Evolutionary conservation across 768 basidiomycete species (phyloP).

Genomic region (Glaciozyma antarctica): DNA sequence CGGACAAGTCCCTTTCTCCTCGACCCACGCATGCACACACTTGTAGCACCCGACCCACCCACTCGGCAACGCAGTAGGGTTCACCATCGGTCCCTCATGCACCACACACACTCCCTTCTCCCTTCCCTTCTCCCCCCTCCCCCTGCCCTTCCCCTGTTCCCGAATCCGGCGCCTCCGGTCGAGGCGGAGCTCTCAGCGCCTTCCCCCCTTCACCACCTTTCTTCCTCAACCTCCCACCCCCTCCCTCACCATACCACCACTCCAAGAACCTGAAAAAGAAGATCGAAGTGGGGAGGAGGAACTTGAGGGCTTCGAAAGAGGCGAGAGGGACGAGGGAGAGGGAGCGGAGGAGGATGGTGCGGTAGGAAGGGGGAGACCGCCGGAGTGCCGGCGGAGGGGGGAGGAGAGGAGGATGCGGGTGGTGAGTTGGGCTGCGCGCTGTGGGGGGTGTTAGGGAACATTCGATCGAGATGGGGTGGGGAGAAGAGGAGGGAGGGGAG

Average conservation of each 20-base stretch:
- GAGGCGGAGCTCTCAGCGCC: not conserved
- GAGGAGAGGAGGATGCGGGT: constrained; percentile 13
- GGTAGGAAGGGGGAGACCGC: constrained; percentile 11
- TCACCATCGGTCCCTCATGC: not conserved
- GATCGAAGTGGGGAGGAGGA: constrained; percentile 75
- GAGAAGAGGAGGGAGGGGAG: not conserved
- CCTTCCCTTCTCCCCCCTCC: not conserved
- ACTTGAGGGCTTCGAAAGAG: constrained; percentile 64
- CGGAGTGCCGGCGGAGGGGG: constrained; percentile 24
- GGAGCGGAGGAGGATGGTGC: constrained; percentile 37
- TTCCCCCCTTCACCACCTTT: constrained; percentile 38
- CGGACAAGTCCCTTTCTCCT: constrained; percentile 15
- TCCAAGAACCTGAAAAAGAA: constrained; percentile 94
- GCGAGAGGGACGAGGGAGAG: constrained; percentile 52
- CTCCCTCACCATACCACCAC: constrained; percentile 92
- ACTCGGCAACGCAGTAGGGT: constrained; percentile 27
- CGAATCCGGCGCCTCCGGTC: too few relatives aligned
- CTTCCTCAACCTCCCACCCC: constrained; percentile 64
- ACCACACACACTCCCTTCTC: not conserved
- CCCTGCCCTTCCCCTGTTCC: too few relatives aligned
- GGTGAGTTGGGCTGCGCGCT: constrained; percentile 15
- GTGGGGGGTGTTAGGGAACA: not conserved
- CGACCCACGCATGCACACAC: constrained; percentile 22
- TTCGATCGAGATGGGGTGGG: too few relatives aligned
- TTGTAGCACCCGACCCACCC: constrained; percentile 29